phyloP scores from a whole-genome alignment of 179 eudicot genomes.

The Drosera spatulata region DNA sequence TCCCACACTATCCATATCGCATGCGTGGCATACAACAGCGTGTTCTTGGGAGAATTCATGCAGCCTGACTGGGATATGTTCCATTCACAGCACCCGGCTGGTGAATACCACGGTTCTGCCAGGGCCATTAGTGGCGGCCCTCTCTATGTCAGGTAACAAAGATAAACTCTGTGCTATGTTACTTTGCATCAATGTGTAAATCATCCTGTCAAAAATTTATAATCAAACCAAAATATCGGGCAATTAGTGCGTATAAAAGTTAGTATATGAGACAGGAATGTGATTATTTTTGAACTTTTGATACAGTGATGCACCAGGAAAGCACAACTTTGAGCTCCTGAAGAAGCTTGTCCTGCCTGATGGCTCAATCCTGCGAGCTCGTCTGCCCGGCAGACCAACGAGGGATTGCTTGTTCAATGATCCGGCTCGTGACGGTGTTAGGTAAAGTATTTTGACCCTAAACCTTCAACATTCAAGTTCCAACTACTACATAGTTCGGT shows the following conservation, averaged over 20 bases:
- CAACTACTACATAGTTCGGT: too few relatives aligned
- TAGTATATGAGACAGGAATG: too few relatives aligned
- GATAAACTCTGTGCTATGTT: too few relatives aligned
- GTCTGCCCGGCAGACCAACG: constrained; percentile 88
- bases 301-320: constrained; percentile 94
- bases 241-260: too few relatives aligned
- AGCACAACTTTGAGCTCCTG: constrained; percentile 78
- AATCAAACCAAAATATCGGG: too few relatives aligned
- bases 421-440: constrained; percentile 88
- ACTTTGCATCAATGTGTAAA: too few relatives aligned
- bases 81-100: constrained; percentile 88
- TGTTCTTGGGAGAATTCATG: constrained; percentile 97
- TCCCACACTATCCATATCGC: constrained; percentile 22
- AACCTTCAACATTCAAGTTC: too few relatives aligned
- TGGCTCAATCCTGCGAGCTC: constrained; percentile 85
- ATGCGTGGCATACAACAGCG: constrained; percentile 94
- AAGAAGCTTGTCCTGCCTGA: constrained; percentile 93
- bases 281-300: not conserved
- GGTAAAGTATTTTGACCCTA: constrained; percentile 23
- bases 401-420: constrained; percentile 83
- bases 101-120: constrained; percentile 94
- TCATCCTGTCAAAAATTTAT: too few relatives aligned
- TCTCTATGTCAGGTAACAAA: constrained; percentile 66
- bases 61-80: constrained; percentile 99
- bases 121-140: constrained; percentile 98